phyloP scores from a whole-genome alignment of 768 basidiomycete genomes.

The Boletus rufocinnamomeus region DNA sequence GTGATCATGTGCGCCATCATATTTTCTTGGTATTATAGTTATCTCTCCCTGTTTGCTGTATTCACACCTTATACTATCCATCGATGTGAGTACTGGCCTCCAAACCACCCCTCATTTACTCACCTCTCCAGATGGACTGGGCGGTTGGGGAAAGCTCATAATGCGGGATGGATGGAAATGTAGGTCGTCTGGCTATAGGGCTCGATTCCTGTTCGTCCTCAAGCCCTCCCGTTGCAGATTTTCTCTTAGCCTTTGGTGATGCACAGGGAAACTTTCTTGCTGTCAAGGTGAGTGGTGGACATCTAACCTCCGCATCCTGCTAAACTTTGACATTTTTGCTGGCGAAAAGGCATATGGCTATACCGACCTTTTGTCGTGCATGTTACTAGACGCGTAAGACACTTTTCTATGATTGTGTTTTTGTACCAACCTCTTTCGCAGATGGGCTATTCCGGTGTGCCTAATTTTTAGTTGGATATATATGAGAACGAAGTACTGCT shows the following conservation, averaged over 20 bases:
- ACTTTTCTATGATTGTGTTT: background rate
- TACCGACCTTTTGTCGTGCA: conserved; percentile 84
- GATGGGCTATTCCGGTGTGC: conserved; percentile 89
- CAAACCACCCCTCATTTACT: background rate
- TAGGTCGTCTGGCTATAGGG: conserved; percentile 34
- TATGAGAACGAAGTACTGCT: conserved; percentile 75
- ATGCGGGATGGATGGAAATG: conserved; percentile 88
- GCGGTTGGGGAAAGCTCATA: conserved; percentile 76
- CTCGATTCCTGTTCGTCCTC: background rate
- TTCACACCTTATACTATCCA: conserved; percentile 92
- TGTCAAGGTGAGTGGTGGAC: conserved; percentile 53
- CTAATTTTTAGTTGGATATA: conserved; percentile 79
- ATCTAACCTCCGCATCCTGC: background rate
- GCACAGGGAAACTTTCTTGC: conserved; percentile 87
- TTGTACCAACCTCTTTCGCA: conserved; percentile 28
- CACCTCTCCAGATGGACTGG: conserved; percentile 62
- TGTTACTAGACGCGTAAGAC: conserved; percentile 83
- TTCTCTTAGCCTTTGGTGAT: conserved; percentile 77
- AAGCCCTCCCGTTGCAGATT: conserved; percentile 46
- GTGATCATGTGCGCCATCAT: background rate
- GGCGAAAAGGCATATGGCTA: conserved; percentile 67
- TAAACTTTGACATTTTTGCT: background rate
- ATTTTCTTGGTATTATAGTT: conserved; percentile 44
- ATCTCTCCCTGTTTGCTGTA: conserved; percentile 66
- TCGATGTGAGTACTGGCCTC: conserved; percentile 55